phyloP scores from a whole-genome alignment of 768 basidiomycete genomes.

The Leucocoprinus sp. region DNA sequence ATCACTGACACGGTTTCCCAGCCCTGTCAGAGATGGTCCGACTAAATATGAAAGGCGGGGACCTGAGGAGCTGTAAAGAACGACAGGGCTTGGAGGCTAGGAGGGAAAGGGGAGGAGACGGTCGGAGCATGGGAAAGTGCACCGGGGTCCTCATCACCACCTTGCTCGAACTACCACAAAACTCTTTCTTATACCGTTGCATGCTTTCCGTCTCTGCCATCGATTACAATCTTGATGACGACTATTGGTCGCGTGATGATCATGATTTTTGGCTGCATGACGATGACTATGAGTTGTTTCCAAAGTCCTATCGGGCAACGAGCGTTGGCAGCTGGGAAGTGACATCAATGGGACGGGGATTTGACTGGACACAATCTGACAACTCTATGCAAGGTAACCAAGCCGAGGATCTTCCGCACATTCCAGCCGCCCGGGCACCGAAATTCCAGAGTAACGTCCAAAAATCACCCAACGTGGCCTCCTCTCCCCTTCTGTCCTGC shows the following conservation, averaged over 20 bases:
- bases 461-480: slow-evolving; percentile 10
- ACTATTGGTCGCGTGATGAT: too few species aligned
- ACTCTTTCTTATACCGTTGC: slow-evolving; percentile 16
- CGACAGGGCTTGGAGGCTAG: neutral
- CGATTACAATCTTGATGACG: slow-evolving; percentile 56
- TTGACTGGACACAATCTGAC: slow-evolving; percentile 54
- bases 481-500: slow-evolving; percentile 16
- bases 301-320: slow-evolving; percentile 49
- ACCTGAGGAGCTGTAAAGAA: neutral
- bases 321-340: slow-evolving; percentile 81
- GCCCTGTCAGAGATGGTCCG: too few species aligned
- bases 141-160: slow-evolving; percentile 10
- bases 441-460: slow-evolving; percentile 26
- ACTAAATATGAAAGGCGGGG: neutral
- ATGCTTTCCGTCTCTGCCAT: slow-evolving; percentile 57
- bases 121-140: slow-evolving; percentile 6
- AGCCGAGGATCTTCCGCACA: slow-evolving; percentile 13
- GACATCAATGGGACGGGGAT: slow-evolving; percentile 77
- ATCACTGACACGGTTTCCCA: too few species aligned
- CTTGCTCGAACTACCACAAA: neutral
- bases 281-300: slow-evolving; percentile 24
- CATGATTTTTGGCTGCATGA: too few species aligned
- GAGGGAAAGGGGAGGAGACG: neutral
- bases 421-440: slow-evolving; percentile 23
- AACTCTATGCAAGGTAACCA: slow-evolving; percentile 13